A percentile compares a stretch with the other conserved stretches of the same genome.
These are phyloP conservation scores for Colletotrichum sp. DNA, from an alignment of 2,329 filamentous ascomycete species.

Conservation along the genomic window DNA sequence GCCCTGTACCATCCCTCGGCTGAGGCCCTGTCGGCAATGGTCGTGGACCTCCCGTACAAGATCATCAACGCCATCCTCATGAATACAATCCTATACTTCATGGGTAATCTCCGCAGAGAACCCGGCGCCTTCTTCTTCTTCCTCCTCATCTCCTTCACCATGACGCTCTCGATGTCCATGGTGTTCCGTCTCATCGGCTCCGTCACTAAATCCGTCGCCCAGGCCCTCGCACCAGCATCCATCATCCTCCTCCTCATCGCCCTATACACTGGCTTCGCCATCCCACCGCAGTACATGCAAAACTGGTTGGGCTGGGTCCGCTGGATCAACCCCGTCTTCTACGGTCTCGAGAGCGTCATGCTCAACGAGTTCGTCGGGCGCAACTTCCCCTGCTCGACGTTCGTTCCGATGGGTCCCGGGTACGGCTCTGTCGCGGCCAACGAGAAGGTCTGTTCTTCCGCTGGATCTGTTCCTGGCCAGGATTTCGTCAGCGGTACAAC, in stretches of 20 bases:
- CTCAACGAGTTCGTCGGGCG: constrained; percentile 62
- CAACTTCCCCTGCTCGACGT: constrained; percentile 48
- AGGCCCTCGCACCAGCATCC: constrained; percentile 57
- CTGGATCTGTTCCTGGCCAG: constrained; percentile 51
- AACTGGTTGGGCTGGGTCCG: constrained; percentile 58
- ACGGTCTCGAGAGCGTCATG: constrained; percentile 67
- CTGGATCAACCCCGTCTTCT: constrained; percentile 67
- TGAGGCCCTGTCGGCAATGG: constrained; percentile 28
- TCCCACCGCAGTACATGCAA: constrained; percentile 50
- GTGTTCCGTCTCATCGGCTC: constrained; percentile 54
- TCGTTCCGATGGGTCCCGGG: constrained; percentile 27
- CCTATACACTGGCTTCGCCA: constrained; percentile 53
- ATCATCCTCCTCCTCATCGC: constrained; percentile 50
- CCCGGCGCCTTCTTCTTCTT: constrained; percentile 70
- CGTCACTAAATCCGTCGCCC: constrained; percentile 53
- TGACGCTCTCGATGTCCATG: constrained; percentile 68
- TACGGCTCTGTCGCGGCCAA: constrained; percentile 29
- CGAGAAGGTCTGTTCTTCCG: constrained; percentile 49
- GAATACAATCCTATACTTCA: constrained; percentile 46
- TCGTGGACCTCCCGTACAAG: constrained; percentile 38
- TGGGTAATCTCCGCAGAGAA: constrained; percentile 46
- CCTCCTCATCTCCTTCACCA: constrained; percentile 62
- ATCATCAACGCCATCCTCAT: constrained; percentile 34
- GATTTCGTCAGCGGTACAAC: constrained; percentile 47
- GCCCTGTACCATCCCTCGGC: constrained; percentile 43